phyloP scores from a whole-genome alignment of 768 basidiomycete species.

The Panellus pusillus region DNA sequence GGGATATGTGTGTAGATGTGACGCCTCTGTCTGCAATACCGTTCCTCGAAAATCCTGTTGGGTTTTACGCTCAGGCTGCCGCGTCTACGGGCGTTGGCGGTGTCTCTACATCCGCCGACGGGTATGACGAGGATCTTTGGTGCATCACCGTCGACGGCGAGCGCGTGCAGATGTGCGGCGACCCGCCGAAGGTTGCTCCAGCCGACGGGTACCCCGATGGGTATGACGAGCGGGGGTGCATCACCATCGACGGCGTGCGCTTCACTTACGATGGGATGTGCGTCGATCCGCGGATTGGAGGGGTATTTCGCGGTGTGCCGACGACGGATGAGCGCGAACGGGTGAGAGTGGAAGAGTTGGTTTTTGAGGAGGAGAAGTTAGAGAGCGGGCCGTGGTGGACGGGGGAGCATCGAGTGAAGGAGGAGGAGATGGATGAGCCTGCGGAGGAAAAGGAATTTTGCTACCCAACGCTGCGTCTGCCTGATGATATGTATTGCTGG shows the following conservation, averaged over 20 bases:
- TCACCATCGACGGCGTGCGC: not conserved
- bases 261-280: slow-evolving; percentile 8
- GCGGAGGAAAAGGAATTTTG: no score
- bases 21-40: slow-evolving; percentile 13
- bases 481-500: no score
- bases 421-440: no score
- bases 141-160: no score
- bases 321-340: not conserved
- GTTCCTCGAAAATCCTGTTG: slow-evolving; percentile 5
- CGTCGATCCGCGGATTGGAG: not conserved
- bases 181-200: no score
- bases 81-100: not conserved
- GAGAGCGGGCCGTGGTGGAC: not conserved
- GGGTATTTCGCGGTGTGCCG: not conserved
- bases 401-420: not conserved
- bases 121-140: no score
- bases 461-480: not conserved
- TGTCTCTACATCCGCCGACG: no score
- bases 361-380: not conserved
- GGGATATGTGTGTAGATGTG: not conserved
- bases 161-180: no score
- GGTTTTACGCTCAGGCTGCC: not conserved
- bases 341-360: not conserved
- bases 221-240: not conserved
- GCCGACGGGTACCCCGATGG: no score